Percentiles rank a stretch among this genome's conserved stretches.
phyloP scores from a whole-genome alignment of 129 eudicot genomes.

The Saussurea involucrata region DNA sequence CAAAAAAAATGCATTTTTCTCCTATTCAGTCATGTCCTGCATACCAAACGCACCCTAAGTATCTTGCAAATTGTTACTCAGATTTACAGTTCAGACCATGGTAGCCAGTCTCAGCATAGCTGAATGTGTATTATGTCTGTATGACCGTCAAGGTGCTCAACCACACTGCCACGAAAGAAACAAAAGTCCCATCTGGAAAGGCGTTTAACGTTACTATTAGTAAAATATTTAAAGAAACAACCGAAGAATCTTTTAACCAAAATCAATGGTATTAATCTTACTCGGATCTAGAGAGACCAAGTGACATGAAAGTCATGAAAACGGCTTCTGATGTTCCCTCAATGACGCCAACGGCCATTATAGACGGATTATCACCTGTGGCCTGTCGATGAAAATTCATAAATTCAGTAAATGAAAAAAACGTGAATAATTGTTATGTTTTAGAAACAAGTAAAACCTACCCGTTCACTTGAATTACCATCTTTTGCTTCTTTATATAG shows the following conservation, averaged over 20 bases:
- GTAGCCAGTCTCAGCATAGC: conserved; percentile 65
- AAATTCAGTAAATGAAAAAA: neutral
- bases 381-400: conserved; percentile 21
- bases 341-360: conserved; percentile 87
- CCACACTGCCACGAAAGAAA: conserved; percentile 47
- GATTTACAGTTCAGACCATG: conserved; percentile 39
- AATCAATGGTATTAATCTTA: conserved; percentile 31
- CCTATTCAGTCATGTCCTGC: too few species aligned
- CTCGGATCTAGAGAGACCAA: conserved; percentile 88
- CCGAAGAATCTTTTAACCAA: neutral
- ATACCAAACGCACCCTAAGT: too few species aligned
- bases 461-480: conserved; percentile 38
- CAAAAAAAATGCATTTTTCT: too few species aligned
- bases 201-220: neutral
- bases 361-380: conserved; percentile 63
- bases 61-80: too few species aligned
- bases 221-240: neutral
- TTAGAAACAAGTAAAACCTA: conserved; percentile 9
- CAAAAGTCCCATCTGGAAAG: conserved; percentile 86
- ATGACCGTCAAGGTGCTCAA: conserved; percentile 92
- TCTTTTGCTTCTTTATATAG: conserved; percentile 78
- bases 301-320: conserved; percentile 72
- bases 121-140: conserved; percentile 84
- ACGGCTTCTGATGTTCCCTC: conserved; percentile 83
- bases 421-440: neutral